These are phyloP conservation scores for Wickerhamomyces mucosus DNA, from an alignment of 805 yeast species.

Conservation along the genomic window DNA sequence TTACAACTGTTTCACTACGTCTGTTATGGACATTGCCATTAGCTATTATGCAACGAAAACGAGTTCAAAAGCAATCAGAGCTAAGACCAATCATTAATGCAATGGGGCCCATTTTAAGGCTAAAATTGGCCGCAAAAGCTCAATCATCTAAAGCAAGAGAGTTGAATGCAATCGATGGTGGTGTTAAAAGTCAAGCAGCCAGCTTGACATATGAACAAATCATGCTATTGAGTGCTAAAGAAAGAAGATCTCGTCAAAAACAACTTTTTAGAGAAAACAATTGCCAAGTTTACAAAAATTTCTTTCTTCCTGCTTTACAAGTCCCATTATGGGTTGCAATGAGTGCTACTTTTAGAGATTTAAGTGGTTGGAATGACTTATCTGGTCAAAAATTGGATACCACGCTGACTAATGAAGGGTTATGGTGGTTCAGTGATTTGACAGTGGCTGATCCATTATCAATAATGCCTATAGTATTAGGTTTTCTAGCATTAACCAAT, in stretches of 20 bases:
- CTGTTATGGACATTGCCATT: constrained; percentile 66
- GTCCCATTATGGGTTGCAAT: constrained; percentile 81
- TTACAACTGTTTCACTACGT: constrained; percentile 59
- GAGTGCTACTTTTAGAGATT: constrained; percentile 63
- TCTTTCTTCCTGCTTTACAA: constrained; percentile 68
- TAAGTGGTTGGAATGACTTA: constrained; percentile 46
- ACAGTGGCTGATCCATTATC: constrained; percentile 52
- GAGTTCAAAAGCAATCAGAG: constrained; percentile 62
- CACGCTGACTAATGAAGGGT: constrained; percentile 40
- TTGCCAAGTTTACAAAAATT: constrained; percentile 76
- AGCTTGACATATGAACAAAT: constrained; percentile 71
- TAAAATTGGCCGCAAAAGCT: constrained; percentile 33
- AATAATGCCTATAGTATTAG: constrained; percentile 61
- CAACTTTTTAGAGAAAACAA: constrained; percentile 52
- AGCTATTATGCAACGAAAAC: constrained; percentile 59
- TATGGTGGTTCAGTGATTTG: constrained; percentile 55
- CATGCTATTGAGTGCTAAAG: constrained; percentile 62
- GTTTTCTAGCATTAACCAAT: constrained; percentile 62
- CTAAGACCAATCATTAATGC: constrained; percentile 66
- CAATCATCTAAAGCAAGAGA: constrained; percentile 17
- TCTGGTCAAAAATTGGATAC: constrained; percentile 38
- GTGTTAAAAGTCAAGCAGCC: constrained; percentile 9
- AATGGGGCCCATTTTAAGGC: constrained; percentile 63
- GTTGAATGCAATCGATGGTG: constrained; percentile 15
- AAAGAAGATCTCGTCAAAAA: constrained; percentile 67